Evolutionary conservation across 1,139 yeast species (phyloP), one percentile per base, ranked within the genome.

Genomic region (Saccharomyces pastorianus): DNA sequence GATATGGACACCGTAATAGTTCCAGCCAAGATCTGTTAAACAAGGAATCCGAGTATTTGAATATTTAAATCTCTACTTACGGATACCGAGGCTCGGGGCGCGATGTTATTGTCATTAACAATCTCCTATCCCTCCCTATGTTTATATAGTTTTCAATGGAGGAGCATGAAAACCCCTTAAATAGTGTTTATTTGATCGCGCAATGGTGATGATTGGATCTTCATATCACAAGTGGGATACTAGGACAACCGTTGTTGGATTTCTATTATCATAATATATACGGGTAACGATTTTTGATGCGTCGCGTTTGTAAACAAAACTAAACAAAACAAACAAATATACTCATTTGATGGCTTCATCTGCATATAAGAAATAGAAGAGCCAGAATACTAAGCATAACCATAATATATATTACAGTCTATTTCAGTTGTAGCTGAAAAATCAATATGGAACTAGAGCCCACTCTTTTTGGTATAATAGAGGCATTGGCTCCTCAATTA

Each of bases 1-100:
- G 90, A 0, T 84, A 82, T 62, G 73, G 73, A 49, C 66, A 76
- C 31, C 66, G 68, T 20, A 62, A 64, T 4, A 64, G 66, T 14
- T 73, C 59, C 6, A 56, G 53, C 25, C 52, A 49, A 3, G 56
- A 58, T n/a, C 48, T 73, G 5, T 46, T 77, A 61, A 69, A 72
- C 11, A 64, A 69, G 38, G 80, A 76, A 55, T 63, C 75, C 20
- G 78, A 73, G 17, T 49, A 47, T 25, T 20, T 38, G 26, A 38
- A 38, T 13, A 17, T 38, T 38, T 38, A 20, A 38, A 8, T 20
- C 25, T 38, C 4, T 20, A 17, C 8, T 3, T 20, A 9, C 13
- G n/a, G 20, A 38, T 4, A 38, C 7, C 1, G n/a, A 6, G 11
- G 5, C 9, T 17, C 13, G 8, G 9, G 25, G 44, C 44, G 23